Percentiles rank a stretch among this genome's conserved stretches.
phyloP scores from a whole-genome alignment of 176 grass and related monocot genomes.

The Avena atlantica region DNA sequence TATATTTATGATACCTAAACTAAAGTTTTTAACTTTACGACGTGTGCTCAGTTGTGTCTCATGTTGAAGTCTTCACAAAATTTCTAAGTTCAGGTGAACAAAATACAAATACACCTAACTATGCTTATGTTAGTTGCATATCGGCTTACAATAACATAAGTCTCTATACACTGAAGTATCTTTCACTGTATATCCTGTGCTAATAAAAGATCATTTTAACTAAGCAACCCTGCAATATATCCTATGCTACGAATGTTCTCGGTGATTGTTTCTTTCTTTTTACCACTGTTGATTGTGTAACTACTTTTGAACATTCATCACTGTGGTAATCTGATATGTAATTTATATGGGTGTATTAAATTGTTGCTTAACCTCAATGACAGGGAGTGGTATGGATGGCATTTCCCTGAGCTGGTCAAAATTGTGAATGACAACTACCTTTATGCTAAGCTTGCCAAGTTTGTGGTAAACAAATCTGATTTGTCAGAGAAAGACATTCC shows the following conservation, averaged over 20 bases:
- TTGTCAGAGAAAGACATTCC: conserved; percentile 74
- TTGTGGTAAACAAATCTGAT: conserved; percentile 72
- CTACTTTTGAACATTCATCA: not conserved
- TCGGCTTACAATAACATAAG: not conserved
- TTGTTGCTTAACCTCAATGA: conserved; percentile 26
- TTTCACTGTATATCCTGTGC: not conserved
- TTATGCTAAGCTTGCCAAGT: conserved; percentile 78
- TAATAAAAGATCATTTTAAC: not conserved
- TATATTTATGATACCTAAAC: not conserved
- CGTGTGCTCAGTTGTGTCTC: not conserved
- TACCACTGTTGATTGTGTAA: not conserved
- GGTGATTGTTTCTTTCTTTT: not conserved
- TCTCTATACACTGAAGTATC: not conserved
- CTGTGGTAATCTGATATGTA: not conserved
- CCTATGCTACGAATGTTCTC: not conserved
- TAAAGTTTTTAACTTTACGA: not conserved
- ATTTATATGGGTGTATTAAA: not conserved
- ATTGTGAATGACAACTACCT: conserved; percentile 86
- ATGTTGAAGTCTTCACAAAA: not conserved
- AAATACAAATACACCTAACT: not conserved
- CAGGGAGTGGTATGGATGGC: conserved; percentile 90
- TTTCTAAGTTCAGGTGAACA: not conserved
- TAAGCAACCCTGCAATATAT: not conserved
- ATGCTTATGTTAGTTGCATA: not conserved
- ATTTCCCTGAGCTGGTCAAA: conserved; percentile 87